Evolutionary conservation across 2,329 filamentous ascomycete species (phyloP).

Genomic region (Aspergillus brunneoviolaceus): DNA sequence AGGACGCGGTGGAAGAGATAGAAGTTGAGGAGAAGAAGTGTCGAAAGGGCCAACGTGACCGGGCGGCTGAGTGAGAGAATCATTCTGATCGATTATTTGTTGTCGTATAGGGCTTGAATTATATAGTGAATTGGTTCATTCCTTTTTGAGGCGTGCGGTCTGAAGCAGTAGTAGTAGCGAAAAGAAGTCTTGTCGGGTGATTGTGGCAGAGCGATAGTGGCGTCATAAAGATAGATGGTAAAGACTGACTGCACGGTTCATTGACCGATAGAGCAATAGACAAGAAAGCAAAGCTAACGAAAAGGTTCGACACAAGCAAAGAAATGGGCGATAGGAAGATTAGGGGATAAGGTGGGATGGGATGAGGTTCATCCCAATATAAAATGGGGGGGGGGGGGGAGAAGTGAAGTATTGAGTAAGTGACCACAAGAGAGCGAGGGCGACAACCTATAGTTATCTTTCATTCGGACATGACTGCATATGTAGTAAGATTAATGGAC

Average conservation of each 20-base stretch:
- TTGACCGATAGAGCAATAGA: background rate
- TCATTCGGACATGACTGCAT: background rate
- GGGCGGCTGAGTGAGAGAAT: slow-evolving; percentile 5
- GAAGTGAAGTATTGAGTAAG: background rate
- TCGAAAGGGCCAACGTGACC: slow-evolving; percentile 6
- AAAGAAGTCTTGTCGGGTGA: no score
- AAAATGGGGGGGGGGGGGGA: background rate
- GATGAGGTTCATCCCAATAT: background rate
- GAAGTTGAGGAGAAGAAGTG: slow-evolving; percentile 14
- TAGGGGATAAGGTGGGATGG: background rate
- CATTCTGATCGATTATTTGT: background rate
- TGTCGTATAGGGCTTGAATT: background rate
- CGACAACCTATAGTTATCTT: background rate
- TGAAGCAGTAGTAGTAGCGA: no score
- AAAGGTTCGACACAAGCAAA: background rate
- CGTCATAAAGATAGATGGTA: background rate
- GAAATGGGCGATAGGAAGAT: background rate
- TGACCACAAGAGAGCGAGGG: background rate
- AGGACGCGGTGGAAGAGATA: slow-evolving; percentile 16
- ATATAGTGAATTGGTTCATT: background rate
- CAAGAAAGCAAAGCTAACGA: background rate
- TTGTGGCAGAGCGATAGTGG: background rate
- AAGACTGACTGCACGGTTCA: background rate
- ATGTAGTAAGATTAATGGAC: background rate
- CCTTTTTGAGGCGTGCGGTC: background rate